A percentile compares a stretch with the other conserved stretches of the same genome.
These are phyloP conservation scores for Paramecium bursaria DNA, from an alignment of 73 alveolate species.

Conservation along the genomic window DNA sequence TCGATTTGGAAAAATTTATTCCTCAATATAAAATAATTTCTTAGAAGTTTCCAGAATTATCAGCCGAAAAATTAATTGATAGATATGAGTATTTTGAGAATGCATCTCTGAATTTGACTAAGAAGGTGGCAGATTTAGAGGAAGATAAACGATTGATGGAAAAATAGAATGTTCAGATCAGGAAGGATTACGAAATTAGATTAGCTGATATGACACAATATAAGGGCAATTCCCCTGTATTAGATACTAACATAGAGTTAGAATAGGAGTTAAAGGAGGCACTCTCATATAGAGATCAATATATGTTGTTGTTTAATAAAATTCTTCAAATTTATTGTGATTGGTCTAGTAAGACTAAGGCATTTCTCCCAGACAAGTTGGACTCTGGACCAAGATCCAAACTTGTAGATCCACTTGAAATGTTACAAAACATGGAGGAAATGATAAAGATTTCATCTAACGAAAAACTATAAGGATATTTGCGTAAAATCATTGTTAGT, in stretches of 20 bases:
- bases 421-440: conserved; percentile 13
- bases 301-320: conserved; percentile 5
- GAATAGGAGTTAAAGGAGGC: conserved; percentile 32
- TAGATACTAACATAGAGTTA: not conserved
- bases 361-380: conserved; percentile 26
- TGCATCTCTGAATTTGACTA: not conserved
- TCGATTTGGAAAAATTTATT: conserved; percentile 44
- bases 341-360: conserved; percentile 18
- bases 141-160: conserved; percentile 41
- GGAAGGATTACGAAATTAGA: conserved; percentile 17
- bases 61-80: conserved; percentile 44
- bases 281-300: conserved; percentile 10
- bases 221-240: not conserved
- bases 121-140: conserved; percentile 2
- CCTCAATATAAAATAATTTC: conserved; percentile 44
- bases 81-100: conserved; percentile 51
- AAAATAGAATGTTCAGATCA: not conserved
- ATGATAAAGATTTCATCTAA: conserved; percentile 46
- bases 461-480: conserved; percentile 40
- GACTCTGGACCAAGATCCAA: conserved; percentile 55
- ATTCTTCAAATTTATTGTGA: conserved; percentile 18
- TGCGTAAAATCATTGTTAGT: conserved; percentile 42
- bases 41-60: not conserved
- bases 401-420: conserved; percentile 33
- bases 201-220: conserved; percentile 4